Conservation (phyloP, 768 basidiomycete genomes). For the Sistotremastrum suecicum region DNA sequence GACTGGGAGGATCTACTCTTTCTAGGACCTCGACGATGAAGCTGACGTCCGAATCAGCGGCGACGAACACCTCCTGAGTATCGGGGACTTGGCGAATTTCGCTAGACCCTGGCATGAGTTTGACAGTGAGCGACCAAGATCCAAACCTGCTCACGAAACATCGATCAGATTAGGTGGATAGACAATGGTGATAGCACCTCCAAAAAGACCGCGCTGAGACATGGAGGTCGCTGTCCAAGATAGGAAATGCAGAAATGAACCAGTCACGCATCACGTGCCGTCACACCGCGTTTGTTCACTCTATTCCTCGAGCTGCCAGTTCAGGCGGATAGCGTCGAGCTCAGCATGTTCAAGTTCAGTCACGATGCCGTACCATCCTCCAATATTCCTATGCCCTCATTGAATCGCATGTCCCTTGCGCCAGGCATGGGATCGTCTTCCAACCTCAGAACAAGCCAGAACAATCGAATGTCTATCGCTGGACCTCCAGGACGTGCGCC, state of each 20-base stretch:
- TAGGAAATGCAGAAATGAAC: background rate
- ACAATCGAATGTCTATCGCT: slow-evolving; percentile 58
- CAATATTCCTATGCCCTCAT: slow-evolving; percentile 53
- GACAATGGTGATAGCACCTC: slow-evolving; percentile 62
- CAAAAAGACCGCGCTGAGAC: slow-evolving; percentile 50
- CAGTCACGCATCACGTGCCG: slow-evolving; percentile 11
- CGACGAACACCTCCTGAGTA: slow-evolving; percentile 87
- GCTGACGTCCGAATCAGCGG: slow-evolving; percentile 50
- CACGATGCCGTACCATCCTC: slow-evolving; percentile 37
- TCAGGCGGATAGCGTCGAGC: slow-evolving; percentile 3
- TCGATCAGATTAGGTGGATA: slow-evolving; percentile 54
- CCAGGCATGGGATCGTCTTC: slow-evolving; percentile 12
- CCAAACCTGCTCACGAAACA: slow-evolving; percentile 54
- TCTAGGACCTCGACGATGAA: slow-evolving; percentile 78
- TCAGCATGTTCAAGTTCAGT: slow-evolving; percentile 1
- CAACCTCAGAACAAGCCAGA: slow-evolving; percentile 3
- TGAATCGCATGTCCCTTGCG: slow-evolving; percentile 57
- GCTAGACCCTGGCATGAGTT: slow-evolving; percentile 17
- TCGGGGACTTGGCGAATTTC: slow-evolving; percentile 79
- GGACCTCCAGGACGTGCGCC: slow-evolving; percentile 56
- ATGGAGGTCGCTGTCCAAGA: slow-evolving; percentile 3
- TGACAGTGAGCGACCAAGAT: background rate
- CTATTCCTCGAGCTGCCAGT: background rate
- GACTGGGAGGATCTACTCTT: slow-evolving; percentile 44
- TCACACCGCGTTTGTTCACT: slow-evolving; percentile 7